Base-by-base conservation (phyloP, 2,329 filamentous ascomycete genomes). In the Claviceps purpurea region DNA sequence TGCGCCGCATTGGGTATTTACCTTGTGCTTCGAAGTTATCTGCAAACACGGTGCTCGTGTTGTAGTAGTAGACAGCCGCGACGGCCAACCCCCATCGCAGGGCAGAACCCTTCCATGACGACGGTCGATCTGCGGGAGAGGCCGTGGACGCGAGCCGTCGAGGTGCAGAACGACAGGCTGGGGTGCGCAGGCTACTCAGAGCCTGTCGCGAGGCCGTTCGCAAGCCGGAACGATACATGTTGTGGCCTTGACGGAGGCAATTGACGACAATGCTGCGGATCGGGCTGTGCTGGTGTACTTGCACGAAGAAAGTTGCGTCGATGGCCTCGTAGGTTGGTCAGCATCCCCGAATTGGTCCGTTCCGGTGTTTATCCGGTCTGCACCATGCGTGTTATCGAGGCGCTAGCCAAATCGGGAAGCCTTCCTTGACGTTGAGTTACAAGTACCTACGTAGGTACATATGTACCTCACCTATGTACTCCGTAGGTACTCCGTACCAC, bases 41-140 rank as follows among this genome's bases (percentile, higher is more conserved):
- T 16, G 89, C 87, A 68, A 97, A 97, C 22, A 89, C 75, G 51
- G 82, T 79, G 62, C 85, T 91, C 7, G 89, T 96, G 73, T 89
- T 95, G 69, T 97, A 98, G 70, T 87, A 96, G 72, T 97, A 98
- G 49, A 97, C 72, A 46, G 84, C 82, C 20, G 78, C 88, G 54
- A 74, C 76, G 0, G 88, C 90, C 52, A 93, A 65, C 58, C 82
- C 87, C 79, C 89, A 85, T 72, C 91, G 79, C 61, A 79, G 66
- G 4, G 76, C 76, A 50, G 82, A 76, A 66, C 82, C 85, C 77
- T 90, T 95, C 87, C 88, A 95, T 65, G 82, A 86, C 66, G 88
- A 74, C 61, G 81, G 81, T 71, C 82, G 87, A 63, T 79, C 73
- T 58, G 80, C 74, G 3, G 84, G 66, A 13, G 64, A 55, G 6